Base-by-base conservation (phyloP, 345 rosid species). In the Nasturtium officinale region DNA sequence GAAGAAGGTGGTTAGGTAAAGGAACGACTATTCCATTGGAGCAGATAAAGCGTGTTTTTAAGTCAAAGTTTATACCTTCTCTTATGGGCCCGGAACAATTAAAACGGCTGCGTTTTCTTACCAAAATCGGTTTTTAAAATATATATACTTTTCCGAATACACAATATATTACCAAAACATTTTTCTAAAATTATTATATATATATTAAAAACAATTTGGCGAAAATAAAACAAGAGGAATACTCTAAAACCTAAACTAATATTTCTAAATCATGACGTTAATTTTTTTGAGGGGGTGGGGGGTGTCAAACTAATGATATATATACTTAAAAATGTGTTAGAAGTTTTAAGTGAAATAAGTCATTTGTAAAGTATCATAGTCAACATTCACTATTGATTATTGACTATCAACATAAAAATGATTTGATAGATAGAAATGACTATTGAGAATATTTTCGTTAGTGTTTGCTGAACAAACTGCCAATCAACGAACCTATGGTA, bases 41-140 rank as follows among this genome's bases (percentile, higher is more conserved):
- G 79, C 56, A 60, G 68, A 3, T 58, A 4, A 9, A 11, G 60
- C 61, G 72, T 58, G 66, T 46, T 55, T 32, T 6, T 0, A 7
- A 61, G 73, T 74, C 73, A 66, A 74, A 67, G n/a, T 74, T 67
- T 67, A 75, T 68, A 67, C 69, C 23, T 68, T 64, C 28, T 15
- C 32, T 8, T 42, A 4, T n/a, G 16, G 29, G 28, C 29, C 7
- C 38, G n/a, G 3, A 15, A 21, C 15, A 58, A 0, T 16, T 25
- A 2, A 54, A 2, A 64, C 55, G 69, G 8, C 55, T 0, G 13
- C 69, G 76, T 72, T 72, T 72, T 0, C 5, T 3, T 11, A n/a
- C 33, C 65, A 20, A 55, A 57, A 1, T 40, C 5, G 32, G 5
- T 17, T 1, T 12, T 33, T 26, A 10, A 23, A 23, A 23, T 5